Evolutionary conservation across 257 asterid species (phyloP), one percentile per base, ranked within the genome.

Genomic region (Cordia subcordata): DNA sequence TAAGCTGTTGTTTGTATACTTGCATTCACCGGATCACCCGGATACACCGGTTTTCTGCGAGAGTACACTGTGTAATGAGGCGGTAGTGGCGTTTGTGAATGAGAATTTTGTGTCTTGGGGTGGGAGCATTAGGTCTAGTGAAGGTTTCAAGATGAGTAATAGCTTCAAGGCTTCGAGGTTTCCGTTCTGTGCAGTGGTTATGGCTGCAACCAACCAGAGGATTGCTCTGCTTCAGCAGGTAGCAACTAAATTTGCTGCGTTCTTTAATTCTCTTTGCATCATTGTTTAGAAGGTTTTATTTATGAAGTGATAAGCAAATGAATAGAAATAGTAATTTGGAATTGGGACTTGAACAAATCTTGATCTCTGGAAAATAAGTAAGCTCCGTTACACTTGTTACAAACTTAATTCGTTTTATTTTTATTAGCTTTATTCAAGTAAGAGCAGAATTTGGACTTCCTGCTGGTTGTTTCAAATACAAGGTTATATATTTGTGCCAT

Each of bases 171-270:
- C 98, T 1, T 93, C 99, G 1, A 80, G 95, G 72, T 93, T 61
- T 57, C 99, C 99, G 1, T 93, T 89, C 64, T 93, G 97, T 64
- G 97, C 97, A 17, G 94, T 89, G 19, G 96, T 87, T 55, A 93
- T 93, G 96, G 90, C 97, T 13, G 96, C 96, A n/a, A 85, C 99
- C 0, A 93, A 93, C 75, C 96, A 90, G 76, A 80, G 97, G 81
- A 93, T 89, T 20, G 99, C 97, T 0, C 70, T 93, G 79, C 85
- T 89, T 70, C 95, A 85, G 68, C 99, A 85, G 99, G 99, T 88
- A 42, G 3, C 15, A 11, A 42, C 15, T 1, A 11, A 42, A 10
- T 42, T 42, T 11, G 10, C 47, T 42, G 15, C 10, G 12, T 3
- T 42, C 10, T 42, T 27, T 27, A 27, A 27, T 27, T 27, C 35